These are phyloP conservation scores for Bocquillonia castaneifolia DNA, from an alignment of 441 rosid species.

Conservation along the genomic window DNA sequence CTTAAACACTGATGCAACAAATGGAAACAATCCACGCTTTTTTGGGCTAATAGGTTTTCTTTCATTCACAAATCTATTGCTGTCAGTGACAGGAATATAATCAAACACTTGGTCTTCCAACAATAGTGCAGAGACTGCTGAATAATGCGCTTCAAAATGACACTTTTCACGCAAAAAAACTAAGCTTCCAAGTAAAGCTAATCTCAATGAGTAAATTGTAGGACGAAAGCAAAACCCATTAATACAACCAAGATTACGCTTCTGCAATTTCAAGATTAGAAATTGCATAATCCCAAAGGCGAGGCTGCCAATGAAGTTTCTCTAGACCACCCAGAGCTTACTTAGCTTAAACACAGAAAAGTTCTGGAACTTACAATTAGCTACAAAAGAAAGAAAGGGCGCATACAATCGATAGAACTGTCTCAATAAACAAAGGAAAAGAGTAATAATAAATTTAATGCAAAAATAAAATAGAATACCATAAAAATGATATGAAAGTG, in stretches of 20 bases:
- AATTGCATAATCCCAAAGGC: conserved; percentile 13
- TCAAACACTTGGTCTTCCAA: conserved; percentile 34
- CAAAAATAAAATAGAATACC: too few relatives aligned
- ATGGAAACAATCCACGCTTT: conserved; percentile 25
- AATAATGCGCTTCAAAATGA: conserved; percentile 20
- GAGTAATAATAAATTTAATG: too few relatives aligned
- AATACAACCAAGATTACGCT: conserved; percentile 21
- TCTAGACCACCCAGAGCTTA: neutral
- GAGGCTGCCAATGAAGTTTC: neutral
- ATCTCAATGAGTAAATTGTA: conserved; percentile 18
- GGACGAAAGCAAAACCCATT: conserved; percentile 27
- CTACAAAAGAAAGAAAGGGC: too few relatives aligned
- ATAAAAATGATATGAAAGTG: too few relatives aligned
- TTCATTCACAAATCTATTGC: conserved; percentile 9
- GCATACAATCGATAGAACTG: too few relatives aligned
- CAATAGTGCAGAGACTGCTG: conserved; percentile 32
- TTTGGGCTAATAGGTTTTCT: conserved; percentile 2
- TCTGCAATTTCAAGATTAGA: conserved; percentile 1
- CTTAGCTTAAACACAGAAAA: conserved; percentile 1
- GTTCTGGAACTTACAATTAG: too few relatives aligned
- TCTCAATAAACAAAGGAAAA: too few relatives aligned
- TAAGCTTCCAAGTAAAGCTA: conserved; percentile 18
- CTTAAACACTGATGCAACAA: conserved; percentile 37
- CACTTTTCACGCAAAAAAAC: conserved; percentile 13
- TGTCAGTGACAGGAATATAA: conserved; percentile 17